Conservation (phyloP, 306 rosid species). For the Inga leiocalycina region DNA sequence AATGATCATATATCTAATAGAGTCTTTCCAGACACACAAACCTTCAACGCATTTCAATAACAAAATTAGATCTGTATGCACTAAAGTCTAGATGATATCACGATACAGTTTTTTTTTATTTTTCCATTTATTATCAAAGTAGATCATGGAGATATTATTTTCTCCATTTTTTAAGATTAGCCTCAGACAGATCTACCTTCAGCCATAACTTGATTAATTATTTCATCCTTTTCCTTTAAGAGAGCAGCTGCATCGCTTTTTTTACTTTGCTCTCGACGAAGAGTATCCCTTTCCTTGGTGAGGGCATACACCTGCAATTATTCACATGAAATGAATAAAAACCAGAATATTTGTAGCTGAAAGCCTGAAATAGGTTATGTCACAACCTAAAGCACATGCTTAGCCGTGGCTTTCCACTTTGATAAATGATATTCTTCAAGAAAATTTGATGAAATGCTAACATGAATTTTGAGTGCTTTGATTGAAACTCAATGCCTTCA, state of each 20-base stretch:
- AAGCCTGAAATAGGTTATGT: too few species aligned
- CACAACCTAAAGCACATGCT: constrained; percentile 8
- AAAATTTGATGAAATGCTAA: constrained; percentile 25
- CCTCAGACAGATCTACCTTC: constrained; percentile 64
- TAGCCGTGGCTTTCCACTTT: constrained; percentile 15
- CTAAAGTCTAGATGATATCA: constrained; percentile 17
- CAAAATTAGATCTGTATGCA: not conserved
- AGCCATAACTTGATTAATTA: constrained; percentile 98
- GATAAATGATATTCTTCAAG: constrained; percentile 25
- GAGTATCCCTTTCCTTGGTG: constrained; percentile 96
- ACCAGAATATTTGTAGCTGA: constrained; percentile 9
- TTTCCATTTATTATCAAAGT: not conserved
- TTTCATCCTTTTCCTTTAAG: constrained; percentile 98
- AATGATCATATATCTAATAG: not conserved
- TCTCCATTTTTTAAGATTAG: constrained; percentile 16
- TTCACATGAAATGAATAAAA: constrained; percentile 30
- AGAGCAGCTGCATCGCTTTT: constrained; percentile 98
- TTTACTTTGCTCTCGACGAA: constrained; percentile 90
- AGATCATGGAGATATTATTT: not conserved
- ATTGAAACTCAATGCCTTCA: constrained; percentile 23
- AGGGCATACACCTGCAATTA: constrained; percentile 85
- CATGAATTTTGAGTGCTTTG: constrained; percentile 26
- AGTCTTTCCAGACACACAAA: constrained; percentile 4
- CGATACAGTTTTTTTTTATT: constrained; percentile 9
- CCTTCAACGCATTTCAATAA: not conserved